Evolutionary conservation across 2,329 filamentous ascomycete species (phyloP).

Genomic region (Stachybotrys chartarum): DNA sequence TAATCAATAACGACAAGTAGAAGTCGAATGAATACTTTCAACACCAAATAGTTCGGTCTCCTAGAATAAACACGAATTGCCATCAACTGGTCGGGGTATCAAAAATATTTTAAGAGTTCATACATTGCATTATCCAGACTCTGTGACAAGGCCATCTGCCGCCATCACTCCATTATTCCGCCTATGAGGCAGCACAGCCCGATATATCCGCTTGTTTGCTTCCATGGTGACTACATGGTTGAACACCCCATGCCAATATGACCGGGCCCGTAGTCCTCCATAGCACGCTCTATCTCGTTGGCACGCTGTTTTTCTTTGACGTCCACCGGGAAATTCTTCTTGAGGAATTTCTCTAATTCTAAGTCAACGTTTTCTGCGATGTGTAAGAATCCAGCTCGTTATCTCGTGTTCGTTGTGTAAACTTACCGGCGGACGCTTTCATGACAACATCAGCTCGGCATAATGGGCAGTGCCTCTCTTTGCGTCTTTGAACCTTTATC

Average conservation of each 20-base stretch:
- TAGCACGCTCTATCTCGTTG: slow-evolving; percentile 69
- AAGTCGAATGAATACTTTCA: no score
- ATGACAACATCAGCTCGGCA: slow-evolving; percentile 68
- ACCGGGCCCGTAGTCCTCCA: slow-evolving; percentile 62
- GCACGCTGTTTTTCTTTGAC: slow-evolving; percentile 59
- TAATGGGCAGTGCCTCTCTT: slow-evolving; percentile 64
- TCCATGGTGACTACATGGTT: slow-evolving; percentile 43
- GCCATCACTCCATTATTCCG: neutral
- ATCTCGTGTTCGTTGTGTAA: neutral
- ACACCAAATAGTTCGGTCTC: neutral
- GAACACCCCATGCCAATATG: slow-evolving; percentile 54
- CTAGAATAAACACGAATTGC: neutral
- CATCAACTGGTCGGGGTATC: neutral
- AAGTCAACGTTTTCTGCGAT: slow-evolving; percentile 59
- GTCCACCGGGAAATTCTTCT: slow-evolving; percentile 68
- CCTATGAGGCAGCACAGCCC: no score
- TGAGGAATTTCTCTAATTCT: slow-evolving; percentile 60
- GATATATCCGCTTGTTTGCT: neutral
- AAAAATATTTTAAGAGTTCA: neutral
- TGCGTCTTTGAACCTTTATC: slow-evolving; percentile 67
- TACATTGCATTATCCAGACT: neutral
- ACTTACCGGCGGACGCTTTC: slow-evolving; percentile 57
- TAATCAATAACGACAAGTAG: no score
- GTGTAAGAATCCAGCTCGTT: neutral
- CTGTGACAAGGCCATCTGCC: neutral